Evolutionary conservation across 2,329 filamentous ascomycete species (phyloP).

Genomic region (Teratosphaeria zuluensis): DNA sequence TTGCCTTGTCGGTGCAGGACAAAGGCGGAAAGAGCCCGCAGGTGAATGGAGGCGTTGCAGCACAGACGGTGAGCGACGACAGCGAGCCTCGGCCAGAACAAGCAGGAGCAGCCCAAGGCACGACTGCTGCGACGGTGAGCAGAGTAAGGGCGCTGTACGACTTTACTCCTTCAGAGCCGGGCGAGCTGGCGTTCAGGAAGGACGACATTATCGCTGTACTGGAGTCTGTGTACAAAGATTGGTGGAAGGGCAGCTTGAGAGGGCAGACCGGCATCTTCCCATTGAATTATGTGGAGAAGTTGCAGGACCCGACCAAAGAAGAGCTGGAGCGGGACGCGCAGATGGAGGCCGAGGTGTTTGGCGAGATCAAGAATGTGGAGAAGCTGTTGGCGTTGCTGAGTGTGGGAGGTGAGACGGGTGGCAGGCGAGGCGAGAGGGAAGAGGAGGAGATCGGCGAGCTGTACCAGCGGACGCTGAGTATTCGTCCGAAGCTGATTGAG

Average conservation of each 20-base stretch:
- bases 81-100: neutral
- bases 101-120: constrained; percentile 43
- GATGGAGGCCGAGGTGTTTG: constrained; percentile 78
- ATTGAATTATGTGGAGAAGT: constrained; percentile 96
- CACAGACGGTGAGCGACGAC: constrained; percentile 3
- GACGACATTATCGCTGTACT: constrained; percentile 95
- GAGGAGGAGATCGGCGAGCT: constrained; percentile 89
- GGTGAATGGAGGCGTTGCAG: constrained; percentile 5
- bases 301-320: constrained; percentile 86
- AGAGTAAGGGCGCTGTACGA: constrained; percentile 89
- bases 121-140: constrained; percentile 91
- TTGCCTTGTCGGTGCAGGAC: constrained; percentile 86
- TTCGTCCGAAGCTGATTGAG: constrained; percentile 93
- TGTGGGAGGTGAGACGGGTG: constrained; percentile 46
- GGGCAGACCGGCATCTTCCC: constrained; percentile 97
- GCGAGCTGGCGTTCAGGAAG: constrained; percentile 91
- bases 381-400: constrained; percentile 82
- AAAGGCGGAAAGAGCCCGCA: constrained; percentile 40
- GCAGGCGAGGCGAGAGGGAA: constrained; percentile 59
- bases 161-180: constrained; percentile 86
- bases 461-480: constrained; percentile 89
- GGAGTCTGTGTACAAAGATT: constrained; percentile 97
- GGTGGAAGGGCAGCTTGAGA: constrained; percentile 94
- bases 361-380: constrained; percentile 67
- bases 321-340: constrained; percentile 92